Percentiles rank a stretch among this genome's conserved stretches.
These are phyloP conservation scores for Trametopsis cervina DNA, from an alignment of 768 basidiomycete species.

Conservation along the genomic window DNA sequence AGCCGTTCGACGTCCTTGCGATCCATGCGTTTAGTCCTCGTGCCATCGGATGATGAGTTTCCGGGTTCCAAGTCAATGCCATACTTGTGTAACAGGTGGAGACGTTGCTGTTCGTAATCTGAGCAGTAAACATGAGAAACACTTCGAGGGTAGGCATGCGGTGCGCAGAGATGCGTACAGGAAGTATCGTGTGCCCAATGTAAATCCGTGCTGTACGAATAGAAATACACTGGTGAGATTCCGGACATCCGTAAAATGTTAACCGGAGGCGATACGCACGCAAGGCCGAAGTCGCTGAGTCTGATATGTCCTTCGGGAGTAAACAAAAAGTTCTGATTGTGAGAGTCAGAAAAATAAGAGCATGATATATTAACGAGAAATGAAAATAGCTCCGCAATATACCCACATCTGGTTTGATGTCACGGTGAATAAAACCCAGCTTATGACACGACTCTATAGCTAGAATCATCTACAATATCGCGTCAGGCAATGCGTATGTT, in stretches of 20 bases:
- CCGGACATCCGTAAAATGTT: no score
- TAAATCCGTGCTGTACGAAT: conserved; percentile 64
- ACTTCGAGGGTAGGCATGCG: background rate
- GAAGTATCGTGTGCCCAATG: conserved; percentile 98
- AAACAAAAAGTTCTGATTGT: conserved; percentile 85
- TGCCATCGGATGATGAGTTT: conserved; percentile 42
- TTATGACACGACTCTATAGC: conserved; percentile 91
- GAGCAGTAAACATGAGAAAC: conserved; percentile 7
- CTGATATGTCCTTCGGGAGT: conserved; percentile 90
- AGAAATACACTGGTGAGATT: no score
- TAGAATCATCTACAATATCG: conserved; percentile 71
- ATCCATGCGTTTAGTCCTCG: conserved; percentile 72
- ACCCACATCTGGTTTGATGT: conserved; percentile 91
- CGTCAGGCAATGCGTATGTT: no score
- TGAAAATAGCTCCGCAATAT: conserved; percentile 7
- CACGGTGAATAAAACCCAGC: conserved; percentile 94
- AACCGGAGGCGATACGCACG: no score
- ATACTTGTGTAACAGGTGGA: conserved; percentile 83
- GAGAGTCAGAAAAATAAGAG: conserved; percentile 15
- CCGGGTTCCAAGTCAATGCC: conserved; percentile 91
- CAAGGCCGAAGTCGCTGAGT: conserved; percentile 93
- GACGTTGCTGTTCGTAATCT: conserved; percentile 94
- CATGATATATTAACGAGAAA: conserved; percentile 4
- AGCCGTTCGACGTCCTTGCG: conserved; percentile 76
- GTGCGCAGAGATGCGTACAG: conserved; percentile 38